phyloP scores from a whole-genome alignment of 2,329 filamentous ascomycete species.

The Ophiostoma quercus region DNA sequence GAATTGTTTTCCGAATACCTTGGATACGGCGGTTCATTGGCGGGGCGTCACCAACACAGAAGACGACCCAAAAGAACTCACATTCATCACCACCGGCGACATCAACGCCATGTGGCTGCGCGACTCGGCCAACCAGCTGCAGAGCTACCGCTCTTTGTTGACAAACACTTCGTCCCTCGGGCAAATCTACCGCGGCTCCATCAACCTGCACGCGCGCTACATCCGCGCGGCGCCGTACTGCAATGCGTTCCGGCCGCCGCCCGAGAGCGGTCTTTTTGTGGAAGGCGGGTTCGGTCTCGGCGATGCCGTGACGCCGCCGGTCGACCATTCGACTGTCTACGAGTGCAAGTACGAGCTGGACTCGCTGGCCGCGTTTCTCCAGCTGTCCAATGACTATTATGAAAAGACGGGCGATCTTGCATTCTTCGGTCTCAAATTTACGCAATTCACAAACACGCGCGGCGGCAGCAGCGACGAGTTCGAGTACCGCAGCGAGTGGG shows the following conservation, averaged over 20 bases:
- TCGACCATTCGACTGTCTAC: constrained; percentile 63
- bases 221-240: constrained; percentile 64
- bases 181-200: constrained; percentile 58
- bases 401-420: constrained; percentile 58
- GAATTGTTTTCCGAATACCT: constrained; percentile 69
- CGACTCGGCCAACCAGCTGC: constrained; percentile 66
- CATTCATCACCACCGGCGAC: constrained; percentile 54
- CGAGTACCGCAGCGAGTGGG: constrained; percentile 60
- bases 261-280: constrained; percentile 44
- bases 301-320: constrained; percentile 33
- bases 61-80: constrained; percentile 53
- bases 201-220: constrained; percentile 61
- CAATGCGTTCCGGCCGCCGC: constrained; percentile 76
- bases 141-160: constrained; percentile 55
- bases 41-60: constrained; percentile 15
- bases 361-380: constrained; percentile 70
- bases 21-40: constrained; percentile 35
- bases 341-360: constrained; percentile 86
- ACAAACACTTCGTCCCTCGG: constrained; percentile 39
- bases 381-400: constrained; percentile 67
- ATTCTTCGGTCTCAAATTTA: constrained; percentile 49
- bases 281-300: constrained; percentile 32
- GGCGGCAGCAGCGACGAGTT: constrained; percentile 46
- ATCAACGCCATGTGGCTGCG: constrained; percentile 67
- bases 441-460: background rate